Percentiles rank a stretch among this genome's conserved stretches.
These are phyloP conservation scores for Kwoniella europaea DNA, from an alignment of 768 basidiomycete genomes.

Conservation along the genomic window DNA sequence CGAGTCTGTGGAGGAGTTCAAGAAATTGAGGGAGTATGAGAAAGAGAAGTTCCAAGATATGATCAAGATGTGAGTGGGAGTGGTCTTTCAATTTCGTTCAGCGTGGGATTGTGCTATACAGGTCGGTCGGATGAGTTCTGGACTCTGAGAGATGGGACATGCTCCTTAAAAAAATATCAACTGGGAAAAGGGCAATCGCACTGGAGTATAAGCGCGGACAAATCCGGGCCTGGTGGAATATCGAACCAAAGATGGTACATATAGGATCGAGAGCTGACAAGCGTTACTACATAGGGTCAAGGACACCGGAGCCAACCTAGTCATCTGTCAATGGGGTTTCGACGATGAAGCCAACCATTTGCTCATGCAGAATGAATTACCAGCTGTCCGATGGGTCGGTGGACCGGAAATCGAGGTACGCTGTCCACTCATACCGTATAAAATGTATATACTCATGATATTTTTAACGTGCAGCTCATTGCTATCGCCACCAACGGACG, in stretches of 20 bases:
- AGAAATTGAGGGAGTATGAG: conserved; percentile 91
- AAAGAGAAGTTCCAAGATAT: conserved; percentile 94
- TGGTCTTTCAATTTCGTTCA: neutral
- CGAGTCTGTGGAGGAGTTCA: conserved; percentile 93
- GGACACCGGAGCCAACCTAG: conserved; percentile 94
- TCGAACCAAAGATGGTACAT: no score
- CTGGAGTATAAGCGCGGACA: no score
- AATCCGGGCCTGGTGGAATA: no score
- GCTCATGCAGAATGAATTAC: conserved; percentile 95
- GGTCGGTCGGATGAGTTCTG: no score
- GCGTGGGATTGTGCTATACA: no score
- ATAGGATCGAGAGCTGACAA: neutral
- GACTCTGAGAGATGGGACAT: no score
- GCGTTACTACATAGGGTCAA: conserved; percentile 67
- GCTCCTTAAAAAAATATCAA: no score
- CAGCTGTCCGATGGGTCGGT: conserved; percentile 98
- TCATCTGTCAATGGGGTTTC: conserved; percentile 99
- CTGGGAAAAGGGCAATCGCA: no score
- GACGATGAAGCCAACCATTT: conserved; percentile 99
- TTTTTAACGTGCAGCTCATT: conserved; percentile 70
- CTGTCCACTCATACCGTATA: neutral
- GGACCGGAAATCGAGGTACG: conserved; percentile 96
- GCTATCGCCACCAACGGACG: conserved; percentile 98
- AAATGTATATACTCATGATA: neutral
- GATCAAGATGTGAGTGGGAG: conserved; percentile 69